Base-by-base conservation (phyloP, 2,329 filamentous ascomycete species). In the Simplicillium sp. region DNA sequence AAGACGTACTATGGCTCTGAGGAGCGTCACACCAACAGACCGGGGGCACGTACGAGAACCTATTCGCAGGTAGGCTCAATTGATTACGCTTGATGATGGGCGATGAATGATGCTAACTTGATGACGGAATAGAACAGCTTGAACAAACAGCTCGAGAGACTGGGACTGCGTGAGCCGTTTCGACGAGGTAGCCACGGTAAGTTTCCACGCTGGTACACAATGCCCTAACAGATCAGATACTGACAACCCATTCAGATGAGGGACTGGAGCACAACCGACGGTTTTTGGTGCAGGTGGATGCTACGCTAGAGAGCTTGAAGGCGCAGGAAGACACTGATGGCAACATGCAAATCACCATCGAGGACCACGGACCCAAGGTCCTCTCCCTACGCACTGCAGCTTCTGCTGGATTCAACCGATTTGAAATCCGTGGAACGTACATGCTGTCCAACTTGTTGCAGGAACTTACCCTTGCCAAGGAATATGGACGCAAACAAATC, bases 271-370 rank as follows among this genome's bases (percentile, higher is more conserved):
- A 84, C 42, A 60, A 64, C 44, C 84, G 87, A 46, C 83, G 82
- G 50, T 95, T 94, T 62, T 73, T 94, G 31, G 80, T 97, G 58
- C 77, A 92, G 52, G 89, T 97, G 53, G 84, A 94, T 37, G 70
- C 78, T 16, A 96, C 89, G 1, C 73, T 95, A 43, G 75, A 88
- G 55, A 82, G 77, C 44, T 71, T 98, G 35, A 72, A 87, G 46
- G 77, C 79, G 31, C 84, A 90, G 50, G 92, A 98, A 61, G 92
- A 98, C 56, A 94, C 89, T 25, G 89, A 98, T 62, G 72, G 77
- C 42, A 96, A 98, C 62, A 86, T 87, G 72, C 89, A 97, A 62
- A 98, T 98, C 60, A 98, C 92, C 25, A 94, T 97, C 53, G 92
- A 97, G 57, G 92, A 98, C 64, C 76, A 78, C 48, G 92, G 92